Percentiles rank a stretch among this genome's conserved stretches.
These are phyloP conservation scores for Colletotrichum australisinense DNA, from an alignment of 2,329 filamentous ascomycete species.

Conservation along the genomic window DNA sequence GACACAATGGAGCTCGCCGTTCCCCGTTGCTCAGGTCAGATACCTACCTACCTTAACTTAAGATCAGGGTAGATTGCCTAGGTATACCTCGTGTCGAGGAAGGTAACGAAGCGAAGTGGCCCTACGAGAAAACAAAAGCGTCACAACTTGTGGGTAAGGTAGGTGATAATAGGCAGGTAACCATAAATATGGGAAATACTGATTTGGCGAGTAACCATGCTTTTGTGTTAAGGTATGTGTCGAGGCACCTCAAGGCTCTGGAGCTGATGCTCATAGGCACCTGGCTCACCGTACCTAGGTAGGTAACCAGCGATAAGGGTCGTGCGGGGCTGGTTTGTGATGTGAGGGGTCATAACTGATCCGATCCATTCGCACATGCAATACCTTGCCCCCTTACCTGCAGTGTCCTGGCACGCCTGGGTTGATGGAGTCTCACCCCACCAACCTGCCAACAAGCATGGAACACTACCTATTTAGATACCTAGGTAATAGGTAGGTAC, in stretches of 20 bases:
- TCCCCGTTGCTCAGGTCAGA: constrained; percentile 3
- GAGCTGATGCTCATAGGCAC: no score
- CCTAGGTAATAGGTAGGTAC: no score
- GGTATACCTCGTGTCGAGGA: neutral
- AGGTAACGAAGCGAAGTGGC: neutral
- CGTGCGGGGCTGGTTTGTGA: constrained; percentile 6
- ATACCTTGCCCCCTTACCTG: no score
- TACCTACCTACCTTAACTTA: no score
- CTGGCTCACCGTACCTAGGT: no score
- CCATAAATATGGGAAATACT: neutral
- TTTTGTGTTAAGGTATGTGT: neutral
- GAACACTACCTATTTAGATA: no score
- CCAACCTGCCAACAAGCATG: no score
- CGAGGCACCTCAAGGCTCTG: no score
- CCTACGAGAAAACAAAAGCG: neutral
- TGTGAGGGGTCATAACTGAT: no score
- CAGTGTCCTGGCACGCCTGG: no score
- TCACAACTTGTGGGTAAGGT: neutral
- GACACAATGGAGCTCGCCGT: constrained; percentile 33
- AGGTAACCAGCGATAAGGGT: constrained; percentile 13
- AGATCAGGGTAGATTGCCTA: neutral
- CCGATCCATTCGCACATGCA: neutral
- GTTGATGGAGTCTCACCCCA: no score
- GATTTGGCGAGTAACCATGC: neutral
- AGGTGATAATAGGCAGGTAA: neutral